These are phyloP conservation scores for Calonectria crousiana DNA, from an alignment of 2,329 filamentous ascomycete genomes.

Conservation along the genomic window DNA sequence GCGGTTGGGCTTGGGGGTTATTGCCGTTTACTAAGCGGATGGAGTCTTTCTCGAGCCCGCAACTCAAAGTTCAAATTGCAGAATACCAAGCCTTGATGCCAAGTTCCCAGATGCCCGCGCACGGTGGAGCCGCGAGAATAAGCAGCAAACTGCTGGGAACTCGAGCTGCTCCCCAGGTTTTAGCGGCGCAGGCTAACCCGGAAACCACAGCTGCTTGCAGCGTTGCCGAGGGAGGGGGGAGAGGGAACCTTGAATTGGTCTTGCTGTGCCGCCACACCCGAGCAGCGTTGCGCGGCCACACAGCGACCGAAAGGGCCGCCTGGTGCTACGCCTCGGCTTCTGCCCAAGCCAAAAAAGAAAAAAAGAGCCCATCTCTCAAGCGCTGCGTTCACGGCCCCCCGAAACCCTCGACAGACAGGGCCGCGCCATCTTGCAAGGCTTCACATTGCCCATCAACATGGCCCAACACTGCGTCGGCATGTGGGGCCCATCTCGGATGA, in stretches of 20 bases:
- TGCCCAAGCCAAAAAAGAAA: too few relatives aligned
- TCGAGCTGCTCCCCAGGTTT: neutral
- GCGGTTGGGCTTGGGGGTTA: neutral
- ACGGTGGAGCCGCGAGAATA: neutral
- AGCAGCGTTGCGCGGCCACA: constrained; percentile 1
- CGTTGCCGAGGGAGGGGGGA: neutral
- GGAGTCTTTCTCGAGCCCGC: neutral
- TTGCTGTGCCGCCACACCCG: constrained; percentile 5
- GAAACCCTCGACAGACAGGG: neutral
- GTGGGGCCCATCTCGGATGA: constrained; percentile 18
- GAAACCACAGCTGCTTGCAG: neutral
- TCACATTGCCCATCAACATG: neutral
- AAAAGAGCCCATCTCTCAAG: neutral
- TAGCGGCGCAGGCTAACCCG: neutral
- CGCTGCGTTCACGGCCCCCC: neutral
- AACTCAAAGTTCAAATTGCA: too few relatives aligned
- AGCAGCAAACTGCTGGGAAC: neutral
- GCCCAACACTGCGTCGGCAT: constrained; percentile 3
- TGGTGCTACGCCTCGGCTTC: neutral
- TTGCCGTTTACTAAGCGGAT: neutral
- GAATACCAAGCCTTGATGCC: neutral
- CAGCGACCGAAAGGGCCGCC: neutral
- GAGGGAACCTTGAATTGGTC: neutral
- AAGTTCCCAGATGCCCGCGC: neutral
- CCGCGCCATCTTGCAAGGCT: neutral